Conservation (phyloP, 352 stramenopile species). For the Aphanomyces invadans region DNA sequence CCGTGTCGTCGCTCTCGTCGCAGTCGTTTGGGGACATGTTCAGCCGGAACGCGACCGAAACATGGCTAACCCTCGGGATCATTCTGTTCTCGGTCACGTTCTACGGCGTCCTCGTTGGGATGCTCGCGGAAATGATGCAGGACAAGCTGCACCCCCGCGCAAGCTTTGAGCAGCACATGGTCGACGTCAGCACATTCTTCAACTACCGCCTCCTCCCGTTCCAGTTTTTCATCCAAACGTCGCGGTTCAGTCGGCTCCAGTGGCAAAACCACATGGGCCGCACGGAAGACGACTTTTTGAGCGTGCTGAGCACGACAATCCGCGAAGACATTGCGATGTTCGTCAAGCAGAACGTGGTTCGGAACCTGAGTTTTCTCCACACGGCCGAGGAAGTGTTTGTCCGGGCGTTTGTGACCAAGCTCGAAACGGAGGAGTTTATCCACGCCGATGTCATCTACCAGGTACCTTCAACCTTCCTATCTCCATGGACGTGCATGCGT, state of each 20-base stretch:
- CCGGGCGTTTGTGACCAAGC: constrained; percentile 7
- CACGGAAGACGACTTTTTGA: constrained; percentile 14
- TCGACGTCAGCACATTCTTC: constrained; percentile 17
- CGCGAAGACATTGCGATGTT: constrained; percentile 20
- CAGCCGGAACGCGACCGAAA: not conserved
- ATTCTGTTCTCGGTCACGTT: constrained; percentile 15
- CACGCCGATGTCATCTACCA: constrained; percentile 20
- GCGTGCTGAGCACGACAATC: not conserved
- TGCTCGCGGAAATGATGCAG: constrained; percentile 13
- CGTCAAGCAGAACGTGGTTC: constrained; percentile 15
- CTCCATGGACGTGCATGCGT: too few species aligned
- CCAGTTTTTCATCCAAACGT: constrained; percentile 22
- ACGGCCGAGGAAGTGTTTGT: constrained; percentile 13
- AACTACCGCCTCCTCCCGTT: constrained; percentile 16
- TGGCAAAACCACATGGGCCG: constrained; percentile 8
- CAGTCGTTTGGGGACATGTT: constrained; percentile 12
- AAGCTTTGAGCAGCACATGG: constrained; percentile 17
- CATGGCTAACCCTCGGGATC: constrained; percentile 5
- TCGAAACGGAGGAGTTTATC: constrained; percentile 12
- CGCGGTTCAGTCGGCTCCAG: not conserved
- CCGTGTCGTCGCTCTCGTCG: constrained; percentile 3
- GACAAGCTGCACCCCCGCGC: not conserved
- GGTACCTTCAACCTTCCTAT: not conserved
- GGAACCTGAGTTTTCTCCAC: constrained; percentile 7
- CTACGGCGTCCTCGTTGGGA: constrained; percentile 3